Percentiles rank a stretch among this genome's conserved stretches.
Evolutionary conservation across 192 early-diverging fungal species (phyloP).

Genomic region (Umbelopsis isabellina): DNA sequence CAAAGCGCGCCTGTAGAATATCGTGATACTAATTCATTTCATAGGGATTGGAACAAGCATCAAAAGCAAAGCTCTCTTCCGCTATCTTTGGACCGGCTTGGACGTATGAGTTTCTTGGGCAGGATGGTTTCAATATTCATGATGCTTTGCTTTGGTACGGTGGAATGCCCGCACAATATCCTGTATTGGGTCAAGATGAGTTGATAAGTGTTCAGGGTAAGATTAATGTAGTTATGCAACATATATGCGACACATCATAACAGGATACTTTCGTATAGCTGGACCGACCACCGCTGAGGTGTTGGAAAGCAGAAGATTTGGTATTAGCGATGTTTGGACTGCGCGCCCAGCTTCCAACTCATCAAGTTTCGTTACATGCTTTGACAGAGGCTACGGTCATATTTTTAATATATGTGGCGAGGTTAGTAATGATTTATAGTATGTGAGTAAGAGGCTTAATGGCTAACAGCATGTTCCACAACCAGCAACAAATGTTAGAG

Average conservation of each 20-base stretch:
- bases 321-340: background rate
- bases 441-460: background rate
- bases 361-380: conserved; percentile 10
- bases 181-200: background rate
- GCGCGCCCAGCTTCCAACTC: background rate
- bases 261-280: conserved; percentile 5
- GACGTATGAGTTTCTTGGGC: conserved; percentile 62
- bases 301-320: background rate
- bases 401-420: conserved; percentile 9
- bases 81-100: conserved; percentile 71
- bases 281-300: background rate
- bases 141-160: conserved; percentile 63
- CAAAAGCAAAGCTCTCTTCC: conserved; percentile 42
- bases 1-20: background rate
- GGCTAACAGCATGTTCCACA: background rate
- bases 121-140: conserved; percentile 45
- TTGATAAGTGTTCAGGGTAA: background rate
- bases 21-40: background rate
- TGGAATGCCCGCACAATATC: conserved; percentile 14
- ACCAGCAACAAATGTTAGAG: conserved; percentile 38
- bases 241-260: background rate
- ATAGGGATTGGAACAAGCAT: conserved; percentile 55
- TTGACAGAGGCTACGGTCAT: conserved; percentile 23
- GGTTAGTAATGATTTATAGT: background rate
- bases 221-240: background rate